Base-by-base conservation (phyloP, 495 filamentous ascomycete genomes). In the Aspergillus leporis region DNA sequence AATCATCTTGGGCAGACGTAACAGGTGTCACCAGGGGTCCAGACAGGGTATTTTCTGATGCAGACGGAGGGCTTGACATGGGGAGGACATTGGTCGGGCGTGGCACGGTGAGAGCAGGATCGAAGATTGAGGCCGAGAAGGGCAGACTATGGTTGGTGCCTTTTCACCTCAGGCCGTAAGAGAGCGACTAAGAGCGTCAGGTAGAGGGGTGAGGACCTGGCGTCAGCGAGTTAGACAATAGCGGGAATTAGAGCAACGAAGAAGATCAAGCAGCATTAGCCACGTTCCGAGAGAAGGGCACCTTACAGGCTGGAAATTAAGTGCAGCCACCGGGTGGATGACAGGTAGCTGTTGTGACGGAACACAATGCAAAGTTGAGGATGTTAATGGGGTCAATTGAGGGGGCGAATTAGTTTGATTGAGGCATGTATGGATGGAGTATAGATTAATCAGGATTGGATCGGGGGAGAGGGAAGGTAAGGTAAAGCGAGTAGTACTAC, bases 61-160 rank as follows among this genome's bases (percentile, higher is more conserved):
- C 78, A 72, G 72, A 70, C 72, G 73, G 70, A 73, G 76, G 69
- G 34, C 70, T 81, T 81, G 81, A 83, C 81, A 83, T 83, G 81
- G 71, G 73, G 70, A 75, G 71, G 68, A 79, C 81, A 83, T 82
- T 78, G 79, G 79, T 78, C 72, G 76, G 65, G 66, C 43, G 61
- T 69, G n/a, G 60, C 67, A 67, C 59, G 65, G 66, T 66, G 61
- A 67, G 66, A 66, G 69, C 53, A 66, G 68, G 58, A 66, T 59
- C 68, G 66, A 65, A 53, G 66, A 65, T 67, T 71, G 62, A 58
- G 65, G 62, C 59, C 61, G 57, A 54, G 45, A 62, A 56, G 61
- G 59, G 59, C 56, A 52, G 62, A 55, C 47, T 60, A 63, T 61
- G 61, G 61, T 66, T 66, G 65, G 60, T 56, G 43, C 19, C 3